Percentiles rank a stretch among this genome's conserved stretches.
Conservation (phyloP, 2,329 filamentous ascomycete genomes). For the Botryotinia globosa region DNA sequence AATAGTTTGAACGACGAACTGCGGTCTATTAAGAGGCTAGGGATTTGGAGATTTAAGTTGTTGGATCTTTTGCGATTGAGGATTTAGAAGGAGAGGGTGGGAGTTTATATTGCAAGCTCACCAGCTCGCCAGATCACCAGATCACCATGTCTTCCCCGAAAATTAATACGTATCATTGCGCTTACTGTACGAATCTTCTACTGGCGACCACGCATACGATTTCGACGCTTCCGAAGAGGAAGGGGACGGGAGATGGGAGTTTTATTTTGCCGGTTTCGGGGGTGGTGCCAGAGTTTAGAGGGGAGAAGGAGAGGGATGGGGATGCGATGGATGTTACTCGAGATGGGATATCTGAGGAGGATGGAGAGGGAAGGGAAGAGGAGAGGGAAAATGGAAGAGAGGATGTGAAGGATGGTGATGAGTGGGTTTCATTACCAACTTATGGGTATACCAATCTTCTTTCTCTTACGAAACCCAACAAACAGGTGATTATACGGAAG, state of each 20-base stretch:
- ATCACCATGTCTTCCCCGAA: not conserved
- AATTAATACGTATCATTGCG: not conserved
- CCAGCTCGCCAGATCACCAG: not conserved
- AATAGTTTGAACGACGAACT: too few species aligned
- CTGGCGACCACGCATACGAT: not conserved
- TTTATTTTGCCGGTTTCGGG: not conserved
- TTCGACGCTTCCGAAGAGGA: not conserved
- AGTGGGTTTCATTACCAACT: not conserved
- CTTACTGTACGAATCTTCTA: not conserved
- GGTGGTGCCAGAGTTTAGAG: not conserved
- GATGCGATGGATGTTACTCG: not conserved
- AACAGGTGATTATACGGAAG: not conserved
- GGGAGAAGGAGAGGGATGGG: not conserved
- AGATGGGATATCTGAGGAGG: not conserved
- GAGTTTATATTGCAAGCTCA: not conserved
- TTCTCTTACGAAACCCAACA: not conserved
- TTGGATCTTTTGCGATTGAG: not conserved
- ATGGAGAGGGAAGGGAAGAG: not conserved
- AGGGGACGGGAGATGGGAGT: not conserved
- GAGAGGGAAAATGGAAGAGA: not conserved
- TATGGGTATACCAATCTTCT: not conserved
- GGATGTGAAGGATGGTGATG: not conserved
- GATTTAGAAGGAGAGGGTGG: not conserved
- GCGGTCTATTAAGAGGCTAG: too few species aligned
- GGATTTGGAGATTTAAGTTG: too few species aligned